Conservation (phyloP, 495 filamentous ascomycete genomes). For the Penicillium cataractarum region DNA sequence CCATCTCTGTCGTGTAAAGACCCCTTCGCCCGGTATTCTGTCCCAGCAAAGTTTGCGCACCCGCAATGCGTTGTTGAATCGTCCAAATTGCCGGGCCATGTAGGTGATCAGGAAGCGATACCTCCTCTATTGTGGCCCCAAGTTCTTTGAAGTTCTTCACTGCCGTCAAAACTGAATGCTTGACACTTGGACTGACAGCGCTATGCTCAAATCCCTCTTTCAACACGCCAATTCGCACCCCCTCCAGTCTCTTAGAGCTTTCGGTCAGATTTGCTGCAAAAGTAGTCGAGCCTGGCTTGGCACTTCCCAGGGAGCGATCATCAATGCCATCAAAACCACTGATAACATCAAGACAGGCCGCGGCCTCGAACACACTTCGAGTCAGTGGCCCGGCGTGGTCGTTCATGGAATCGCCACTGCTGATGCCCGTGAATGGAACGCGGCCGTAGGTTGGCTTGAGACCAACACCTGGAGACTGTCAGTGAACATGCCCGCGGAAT, state of each 20-base stretch:
- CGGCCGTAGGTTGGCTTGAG: conserved; percentile 57
- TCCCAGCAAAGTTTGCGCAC: conserved; percentile 44
- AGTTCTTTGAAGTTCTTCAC: conserved; percentile 50
- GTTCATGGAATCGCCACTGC: conserved; percentile 48
- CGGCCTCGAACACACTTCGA: conserved; percentile 52
- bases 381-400: conserved; percentile 56
- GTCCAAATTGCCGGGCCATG: conserved; percentile 55
- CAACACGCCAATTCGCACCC: conserved; percentile 56
- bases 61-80: conserved; percentile 46
- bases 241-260: conserved; percentile 39
- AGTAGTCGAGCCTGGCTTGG: conserved; percentile 46
- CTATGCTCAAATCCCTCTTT: conserved; percentile 52
- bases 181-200: conserved; percentile 47
- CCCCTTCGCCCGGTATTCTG: conserved; percentile 43
- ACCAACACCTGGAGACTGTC: conserved; percentile 36
- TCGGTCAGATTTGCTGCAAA: conserved; percentile 40
- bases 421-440: conserved; percentile 53
- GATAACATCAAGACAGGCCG: conserved; percentile 54
- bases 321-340: conserved; percentile 61
- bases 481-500: background rate
- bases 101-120: conserved; percentile 56
- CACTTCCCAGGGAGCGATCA: conserved; percentile 51
- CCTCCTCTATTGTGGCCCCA: conserved; percentile 54
- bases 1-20: conserved; percentile 46
- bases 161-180: conserved; percentile 44